Evolutionary conservation across 495 filamentous ascomycete species (phyloP), one percentile per base, ranked within the genome.

Genomic region (Talaromyces proteolyticus): DNA sequence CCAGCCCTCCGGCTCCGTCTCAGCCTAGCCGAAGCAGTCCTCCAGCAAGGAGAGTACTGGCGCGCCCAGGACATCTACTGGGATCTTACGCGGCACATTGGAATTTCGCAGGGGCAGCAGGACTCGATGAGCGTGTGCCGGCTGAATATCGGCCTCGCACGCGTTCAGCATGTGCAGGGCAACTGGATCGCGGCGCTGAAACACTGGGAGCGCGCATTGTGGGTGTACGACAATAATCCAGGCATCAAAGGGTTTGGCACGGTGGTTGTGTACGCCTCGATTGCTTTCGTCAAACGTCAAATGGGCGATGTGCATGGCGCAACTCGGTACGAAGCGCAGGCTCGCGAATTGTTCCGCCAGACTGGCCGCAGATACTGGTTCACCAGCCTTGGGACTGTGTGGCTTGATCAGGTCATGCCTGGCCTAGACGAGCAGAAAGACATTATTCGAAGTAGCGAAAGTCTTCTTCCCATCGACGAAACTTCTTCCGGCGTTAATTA

Each of bases 391-490:
- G 22, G 44, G 17, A 24, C 42, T 42, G 40, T 1, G 3, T 54
- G 51, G 22, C 52, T 52, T 40, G 25, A 46, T 12, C 44, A 56
- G 18, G 19, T 54, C 4, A 16, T 20, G 12, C 43, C n/a, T n/a
- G n/a, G n/a, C n/a, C n/a, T n/a, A n/a, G n/a, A n/a, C n/a, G n/a
- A n/a, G n/a, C n/a, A n/a, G n/a, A n/a, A n/a, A n/a, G n/a, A n/a
- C n/a, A n/a, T n/a, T n/a, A n/a, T n/a, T n/a, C n/a, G n/a, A n/a
- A n/a, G n/a, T n/a, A n/a, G n/a, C n/a, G n/a, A n/a, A n/a, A n/a
- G n/a, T n/a, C n/a, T n/a, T n/a, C n/a, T n/a, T n/a, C n/a, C n/a
- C n/a, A n/a, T n/a, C n/a, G n/a, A n/a, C n/a, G n/a, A n/a, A n/a
- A n/a, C n/a, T n/a, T n/a, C n/a, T n/a, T n/a, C n/a, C n/a, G n/a